These are phyloP conservation scores for Fraxinus baroniana DNA, from an alignment of 305 asterid species.

Conservation along the genomic window DNA sequence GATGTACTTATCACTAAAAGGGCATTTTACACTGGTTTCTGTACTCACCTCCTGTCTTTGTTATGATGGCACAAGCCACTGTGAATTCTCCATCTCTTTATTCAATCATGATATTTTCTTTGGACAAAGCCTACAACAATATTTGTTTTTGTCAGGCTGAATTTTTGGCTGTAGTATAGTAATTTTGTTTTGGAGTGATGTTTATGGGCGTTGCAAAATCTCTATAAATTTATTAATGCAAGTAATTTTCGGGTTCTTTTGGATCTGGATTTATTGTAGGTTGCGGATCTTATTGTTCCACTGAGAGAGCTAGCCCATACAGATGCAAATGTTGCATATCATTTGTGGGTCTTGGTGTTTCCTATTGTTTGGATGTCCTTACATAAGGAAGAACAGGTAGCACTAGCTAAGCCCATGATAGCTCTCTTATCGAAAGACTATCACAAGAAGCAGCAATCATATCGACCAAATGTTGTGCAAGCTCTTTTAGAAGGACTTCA, in stretches of 20 bases:
- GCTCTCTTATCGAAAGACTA: constrained; percentile 92
- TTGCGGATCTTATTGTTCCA: constrained; percentile 90
- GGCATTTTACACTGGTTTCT: constrained; percentile 3
- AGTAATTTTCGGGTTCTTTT: constrained; percentile 12
- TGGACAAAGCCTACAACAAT: neutral
- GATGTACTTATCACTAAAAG: constrained; percentile 14
- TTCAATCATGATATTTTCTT: neutral
- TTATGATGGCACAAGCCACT: constrained; percentile 10
- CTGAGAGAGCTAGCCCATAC: constrained; percentile 94
- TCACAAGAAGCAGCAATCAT: constrained; percentile 94
- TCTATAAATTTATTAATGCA: neutral
- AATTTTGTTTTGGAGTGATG: neutral
- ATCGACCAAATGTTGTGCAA: constrained; percentile 96
- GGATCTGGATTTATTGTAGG: constrained; percentile 46
- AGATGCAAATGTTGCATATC: constrained; percentile 96
- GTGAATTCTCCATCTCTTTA: neutral
- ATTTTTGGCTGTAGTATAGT: constrained; percentile 4
- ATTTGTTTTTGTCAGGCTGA: neutral
- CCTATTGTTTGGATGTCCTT: constrained; percentile 99
- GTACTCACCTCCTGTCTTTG: neutral
- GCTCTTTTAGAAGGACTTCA: constrained; percentile 99
- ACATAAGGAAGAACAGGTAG: constrained; percentile 92
- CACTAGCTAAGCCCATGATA: constrained; percentile 97
- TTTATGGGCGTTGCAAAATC: neutral
- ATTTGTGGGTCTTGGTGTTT: constrained; percentile 97